Base-by-base conservation (phyloP, 2,329 filamentous ascomycete genomes). In the Chaetomium sp. region DNA sequence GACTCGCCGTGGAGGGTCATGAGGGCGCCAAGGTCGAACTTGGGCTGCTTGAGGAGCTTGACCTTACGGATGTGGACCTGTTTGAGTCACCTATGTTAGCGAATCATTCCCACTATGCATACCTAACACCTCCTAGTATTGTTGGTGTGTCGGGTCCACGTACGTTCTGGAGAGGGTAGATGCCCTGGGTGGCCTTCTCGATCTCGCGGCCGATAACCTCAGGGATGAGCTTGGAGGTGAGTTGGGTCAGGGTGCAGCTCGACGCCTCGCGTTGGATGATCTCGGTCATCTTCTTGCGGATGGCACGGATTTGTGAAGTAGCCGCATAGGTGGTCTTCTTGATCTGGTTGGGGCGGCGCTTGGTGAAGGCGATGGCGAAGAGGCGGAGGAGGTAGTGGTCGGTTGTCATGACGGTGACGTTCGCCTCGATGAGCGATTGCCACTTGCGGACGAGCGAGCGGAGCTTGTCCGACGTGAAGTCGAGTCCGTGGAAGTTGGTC, bases 401-500 rank as follows among this genome's bases (percentile, higher is more conserved):
- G 75, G 94, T 97, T 70, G 94, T 97, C 89, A 97, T 97, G 83
- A 99, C 91, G 66, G 95, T 96, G 72, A 97, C 86, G 78, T 99
- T 99, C 82, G 94, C 94, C 86, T 99, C 94, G 69, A 99, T 97
- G 72, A 99, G 84, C 64, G 91, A 87, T 80, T 99, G 94, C 94
- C 94, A 99, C 84, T 99, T 99, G 81, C 94, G 91, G 70, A 99
- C 94, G 66, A 99, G 87, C 64, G 94, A 97, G 74, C 94, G 89
- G 70, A 99, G 88, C 86, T 99, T 99, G 86, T 99, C 94, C 69
- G 94, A 96, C 74, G 94, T 99, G 88, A 99, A 97, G 81, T 99
- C 94, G 75, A 99, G 86, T 69, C 94, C 94, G 86, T 99, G 91
- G 88, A 99, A 99, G 87, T 96, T 96, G 84, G 94, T 97, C 78